Evolutionary conservation across 352 stramenopile species (phyloP).

Genomic region (Pythium pectinolyticum): DNA sequence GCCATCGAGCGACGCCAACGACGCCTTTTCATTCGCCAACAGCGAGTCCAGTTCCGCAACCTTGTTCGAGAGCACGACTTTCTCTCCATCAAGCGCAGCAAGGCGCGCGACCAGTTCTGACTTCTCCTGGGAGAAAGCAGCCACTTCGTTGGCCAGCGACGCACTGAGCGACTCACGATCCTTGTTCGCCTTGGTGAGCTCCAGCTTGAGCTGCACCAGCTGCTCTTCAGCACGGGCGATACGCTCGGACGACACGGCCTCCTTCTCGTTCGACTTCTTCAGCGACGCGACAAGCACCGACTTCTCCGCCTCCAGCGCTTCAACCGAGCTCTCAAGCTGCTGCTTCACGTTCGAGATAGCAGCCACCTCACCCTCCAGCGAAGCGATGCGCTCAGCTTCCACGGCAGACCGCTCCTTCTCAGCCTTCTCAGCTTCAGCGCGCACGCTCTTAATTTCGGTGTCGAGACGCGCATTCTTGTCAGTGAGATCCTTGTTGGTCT

Average conservation of each 20-base stretch:
- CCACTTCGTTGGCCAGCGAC: slow-evolving; percentile 33
- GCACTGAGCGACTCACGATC: slow-evolving; percentile 27
- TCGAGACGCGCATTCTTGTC: slow-evolving; percentile 28
- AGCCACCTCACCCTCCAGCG: slow-evolving; percentile 16
- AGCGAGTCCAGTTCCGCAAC: slow-evolving; percentile 12
- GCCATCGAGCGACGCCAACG: slow-evolving; percentile 20
- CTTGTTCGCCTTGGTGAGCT: slow-evolving; percentile 10
- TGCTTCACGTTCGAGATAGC: slow-evolving; percentile 4
- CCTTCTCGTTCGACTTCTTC: slow-evolving; percentile 3
- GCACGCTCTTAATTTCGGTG: slow-evolving; percentile 20
- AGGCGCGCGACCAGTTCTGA: slow-evolving; percentile 18
- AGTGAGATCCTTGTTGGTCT: slow-evolving; percentile 24
- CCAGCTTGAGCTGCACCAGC: slow-evolving; percentile 24
- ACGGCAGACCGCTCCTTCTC: slow-evolving; percentile 18
- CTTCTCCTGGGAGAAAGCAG: slow-evolving; percentile 23
- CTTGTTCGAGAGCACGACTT: slow-evolving; percentile 22
- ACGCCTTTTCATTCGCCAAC: slow-evolving; percentile 34
- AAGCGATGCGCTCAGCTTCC: slow-evolving; percentile 5
- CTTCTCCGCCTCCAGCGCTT: slow-evolving; percentile 22
- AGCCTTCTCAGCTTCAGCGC: slow-evolving; percentile 24
- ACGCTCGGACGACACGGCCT: slow-evolving; percentile 15
- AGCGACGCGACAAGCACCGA: slow-evolving; percentile 22
- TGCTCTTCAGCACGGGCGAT: slow-evolving; percentile 13
- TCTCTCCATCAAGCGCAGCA: slow-evolving; percentile 34
- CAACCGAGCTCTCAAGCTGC: slow-evolving; percentile 22